Conservation (phyloP, 768 basidiomycete species). For the Tylopilus felleus region DNA sequence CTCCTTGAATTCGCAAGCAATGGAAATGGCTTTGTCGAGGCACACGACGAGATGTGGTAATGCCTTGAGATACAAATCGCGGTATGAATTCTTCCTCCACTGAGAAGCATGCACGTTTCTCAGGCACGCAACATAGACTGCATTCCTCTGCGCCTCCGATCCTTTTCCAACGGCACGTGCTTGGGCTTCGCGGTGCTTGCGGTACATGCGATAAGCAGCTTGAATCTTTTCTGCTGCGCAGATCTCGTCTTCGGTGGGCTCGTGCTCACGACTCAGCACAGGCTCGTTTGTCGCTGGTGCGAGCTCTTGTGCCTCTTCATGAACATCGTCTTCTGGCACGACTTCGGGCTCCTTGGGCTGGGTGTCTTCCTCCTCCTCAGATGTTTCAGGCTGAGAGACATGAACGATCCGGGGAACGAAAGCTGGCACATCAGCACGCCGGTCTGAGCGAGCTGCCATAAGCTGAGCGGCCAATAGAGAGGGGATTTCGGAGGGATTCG, state of each 20-base stretch:
- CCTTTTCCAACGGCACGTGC: conserved; percentile 12
- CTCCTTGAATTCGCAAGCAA: conserved; percentile 29
- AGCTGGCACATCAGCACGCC: conserved; percentile 14
- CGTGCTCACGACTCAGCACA: conserved; percentile 14
- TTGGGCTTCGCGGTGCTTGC: not conserved
- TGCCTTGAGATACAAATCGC: too few relatives aligned
- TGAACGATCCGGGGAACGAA: conserved; percentile 13
- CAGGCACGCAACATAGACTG: conserved; percentile 30
- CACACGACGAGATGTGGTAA: conserved; percentile 42
- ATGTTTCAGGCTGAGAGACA: not conserved
- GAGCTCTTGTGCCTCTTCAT: conserved; percentile 14
- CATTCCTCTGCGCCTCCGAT: conserved; percentile 19
- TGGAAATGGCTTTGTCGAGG: conserved; percentile 33
- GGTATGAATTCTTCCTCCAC: conserved; percentile 34
- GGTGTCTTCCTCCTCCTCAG: not conserved
- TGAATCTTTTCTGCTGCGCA: conserved; percentile 24
- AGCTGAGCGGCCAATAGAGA: conserved; percentile 22
- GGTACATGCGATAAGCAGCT: conserved; percentile 11
- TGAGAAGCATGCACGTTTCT: conserved; percentile 22
- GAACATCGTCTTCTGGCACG: not conserved
- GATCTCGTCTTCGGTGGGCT: conserved; percentile 27
- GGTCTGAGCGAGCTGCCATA: conserved; percentile 11
- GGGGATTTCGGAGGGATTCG: conserved; percentile 29
- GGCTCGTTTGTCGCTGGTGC: conserved; percentile 11
- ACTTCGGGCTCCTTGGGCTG: not conserved